Conservation (phyloP, 352 stramenopile genomes). For the Discostella stelligera region DNA sequence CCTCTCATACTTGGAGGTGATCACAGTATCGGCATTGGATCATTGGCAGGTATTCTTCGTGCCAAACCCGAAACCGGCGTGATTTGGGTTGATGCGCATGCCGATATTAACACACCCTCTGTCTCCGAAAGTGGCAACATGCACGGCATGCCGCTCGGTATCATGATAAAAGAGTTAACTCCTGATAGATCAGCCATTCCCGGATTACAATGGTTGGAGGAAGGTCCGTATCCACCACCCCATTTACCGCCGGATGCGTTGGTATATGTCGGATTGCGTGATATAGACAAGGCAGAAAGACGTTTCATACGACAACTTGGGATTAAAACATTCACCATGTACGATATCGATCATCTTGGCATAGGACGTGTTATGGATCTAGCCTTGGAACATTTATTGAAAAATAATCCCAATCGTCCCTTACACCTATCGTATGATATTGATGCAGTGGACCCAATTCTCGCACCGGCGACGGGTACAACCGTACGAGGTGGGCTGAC, state of each 20-base stretch:
- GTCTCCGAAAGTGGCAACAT: conserved; percentile 92
- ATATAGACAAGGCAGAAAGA: conserved; percentile 91
- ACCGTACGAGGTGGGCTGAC: conserved; percentile 92
- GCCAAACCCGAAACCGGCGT: conserved; percentile 90
- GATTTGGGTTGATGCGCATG: conserved; percentile 98
- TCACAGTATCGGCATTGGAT: conserved; percentile 93
- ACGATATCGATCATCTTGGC: conserved; percentile 93
- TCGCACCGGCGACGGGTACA: conserved; percentile 94
- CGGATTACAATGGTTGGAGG: conserved; percentile 91
- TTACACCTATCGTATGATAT: conserved; percentile 98
- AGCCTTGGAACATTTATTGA: conserved; percentile 90
- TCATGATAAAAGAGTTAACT: conserved; percentile 92
- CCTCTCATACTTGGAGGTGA: conserved; percentile 94
- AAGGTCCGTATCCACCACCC: conserved; percentile 45
- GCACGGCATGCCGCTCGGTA: conserved; percentile 96
- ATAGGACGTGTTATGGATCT: conserved; percentile 96
- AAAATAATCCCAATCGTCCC: conserved; percentile 85
- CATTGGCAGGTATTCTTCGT: conserved; percentile 89
- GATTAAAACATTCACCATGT: conserved; percentile 96
- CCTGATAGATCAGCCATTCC: conserved; percentile 84
- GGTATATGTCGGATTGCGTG: conserved; percentile 93
- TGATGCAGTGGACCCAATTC: conserved; percentile 93
- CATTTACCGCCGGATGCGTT: conserved; percentile 83
- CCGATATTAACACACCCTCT: conserved; percentile 95
- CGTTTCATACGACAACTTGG: conserved; percentile 87